Percentiles rank a stretch among this genome's conserved stretches.
Evolutionary conservation across 2,329 filamentous ascomycete species (phyloP).

Genomic region (Ceratocystis cubensis): DNA sequence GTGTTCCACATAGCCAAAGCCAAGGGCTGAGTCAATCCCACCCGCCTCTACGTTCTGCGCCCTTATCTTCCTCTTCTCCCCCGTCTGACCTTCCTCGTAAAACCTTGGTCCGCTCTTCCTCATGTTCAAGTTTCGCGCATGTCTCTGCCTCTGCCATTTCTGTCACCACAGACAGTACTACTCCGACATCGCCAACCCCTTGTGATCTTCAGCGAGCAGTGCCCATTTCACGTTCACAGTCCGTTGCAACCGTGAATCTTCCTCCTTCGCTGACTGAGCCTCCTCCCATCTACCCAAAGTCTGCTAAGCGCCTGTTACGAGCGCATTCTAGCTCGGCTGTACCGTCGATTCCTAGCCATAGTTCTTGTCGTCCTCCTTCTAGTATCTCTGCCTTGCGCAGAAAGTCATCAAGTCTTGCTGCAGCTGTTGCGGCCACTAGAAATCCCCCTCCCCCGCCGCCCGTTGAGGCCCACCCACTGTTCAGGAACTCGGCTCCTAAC

Average conservation of each 20-base stretch:
- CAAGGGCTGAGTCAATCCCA: conserved; percentile 1
- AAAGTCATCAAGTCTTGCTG: conserved; percentile 14
- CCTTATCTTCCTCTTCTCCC: conserved; percentile 7
- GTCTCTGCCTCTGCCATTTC: background rate
- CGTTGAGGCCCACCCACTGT: conserved; percentile 18
- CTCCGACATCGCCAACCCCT: background rate
- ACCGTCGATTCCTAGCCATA: background rate
- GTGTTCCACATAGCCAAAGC: conserved; percentile 9
- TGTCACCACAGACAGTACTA: too few species aligned
- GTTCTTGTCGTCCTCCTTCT: background rate
- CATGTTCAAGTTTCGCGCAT: background rate
- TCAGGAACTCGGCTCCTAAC: conserved; percentile 9
- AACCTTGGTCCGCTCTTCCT: background rate
- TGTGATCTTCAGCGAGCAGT: background rate
- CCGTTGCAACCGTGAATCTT: background rate
- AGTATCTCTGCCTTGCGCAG: background rate
- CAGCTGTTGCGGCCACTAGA: conserved; percentile 11
- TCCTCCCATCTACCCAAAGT: background rate
- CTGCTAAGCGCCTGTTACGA: background rate
- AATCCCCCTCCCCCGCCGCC: conserved; percentile 15
- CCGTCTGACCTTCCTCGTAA: background rate
- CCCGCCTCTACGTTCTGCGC: background rate
- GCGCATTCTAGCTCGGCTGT: conserved; percentile 11
- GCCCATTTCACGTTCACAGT: background rate
- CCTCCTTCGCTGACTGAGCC: background rate